A percentile compares a stretch with the other conserved stretches of the same genome.
Conservation (phyloP, 108 stramenopile species). For the Conticribra guillardii region DNA sequence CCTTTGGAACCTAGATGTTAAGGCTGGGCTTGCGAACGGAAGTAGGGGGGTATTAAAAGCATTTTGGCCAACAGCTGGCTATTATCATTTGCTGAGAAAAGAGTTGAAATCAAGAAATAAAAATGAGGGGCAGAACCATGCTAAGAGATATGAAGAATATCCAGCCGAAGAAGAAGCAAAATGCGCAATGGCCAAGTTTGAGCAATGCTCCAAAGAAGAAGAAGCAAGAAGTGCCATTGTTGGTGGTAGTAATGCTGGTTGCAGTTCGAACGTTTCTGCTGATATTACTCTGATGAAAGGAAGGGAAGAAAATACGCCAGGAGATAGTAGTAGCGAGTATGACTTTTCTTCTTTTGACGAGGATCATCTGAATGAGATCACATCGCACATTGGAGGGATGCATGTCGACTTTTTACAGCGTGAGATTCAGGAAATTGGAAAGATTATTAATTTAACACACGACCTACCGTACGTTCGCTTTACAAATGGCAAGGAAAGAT, state of each 20-base stretch:
- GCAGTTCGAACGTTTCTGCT: no score
- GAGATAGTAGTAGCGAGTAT: neutral
- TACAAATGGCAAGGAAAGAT: constrained; percentile 11
- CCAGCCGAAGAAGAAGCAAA: no score
- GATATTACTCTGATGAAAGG: no score
- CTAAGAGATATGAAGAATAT: no score
- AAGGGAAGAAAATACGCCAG: neutral
- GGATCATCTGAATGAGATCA: constrained; percentile 9
- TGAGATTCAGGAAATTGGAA: constrained; percentile 20
- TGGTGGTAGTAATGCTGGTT: no score
- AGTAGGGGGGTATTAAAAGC: constrained; percentile 62
- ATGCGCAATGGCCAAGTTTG: no score
- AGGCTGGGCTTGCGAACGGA: constrained; percentile 64
- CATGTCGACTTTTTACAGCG: constrained; percentile 1
- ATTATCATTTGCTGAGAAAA: constrained; percentile 19
- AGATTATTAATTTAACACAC: constrained; percentile 1
- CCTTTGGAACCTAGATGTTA: constrained; percentile 59
- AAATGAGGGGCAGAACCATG: no score
- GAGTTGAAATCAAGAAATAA: no score
- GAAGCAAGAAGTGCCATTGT: no score
- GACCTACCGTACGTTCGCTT: constrained; percentile 42
- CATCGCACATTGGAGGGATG: neutral
- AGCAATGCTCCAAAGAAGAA: no score
- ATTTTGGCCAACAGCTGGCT: constrained; percentile 30
- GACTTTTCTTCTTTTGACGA: constrained; percentile 19